Conservation (phyloP, 2,329 filamentous ascomycete genomes). For the Canariomyces notabilis region DNA sequence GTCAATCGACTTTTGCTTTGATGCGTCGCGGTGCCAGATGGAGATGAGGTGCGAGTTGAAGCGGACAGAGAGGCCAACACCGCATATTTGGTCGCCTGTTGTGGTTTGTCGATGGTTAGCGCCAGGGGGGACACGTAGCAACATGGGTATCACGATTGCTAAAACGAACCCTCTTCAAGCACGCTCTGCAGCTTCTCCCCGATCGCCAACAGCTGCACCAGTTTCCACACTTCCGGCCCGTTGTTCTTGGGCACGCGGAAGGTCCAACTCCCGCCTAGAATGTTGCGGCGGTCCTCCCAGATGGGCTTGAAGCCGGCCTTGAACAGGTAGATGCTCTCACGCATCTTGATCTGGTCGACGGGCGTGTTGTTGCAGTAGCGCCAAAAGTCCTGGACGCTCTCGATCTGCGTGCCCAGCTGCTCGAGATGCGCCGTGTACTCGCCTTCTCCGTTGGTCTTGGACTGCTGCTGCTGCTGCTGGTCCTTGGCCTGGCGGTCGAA, state of each 20-base stretch:
- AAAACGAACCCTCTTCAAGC: constrained; percentile 59
- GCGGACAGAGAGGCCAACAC: constrained; percentile 78
- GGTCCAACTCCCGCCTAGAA: constrained; percentile 83
- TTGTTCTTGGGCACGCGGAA: constrained; percentile 79
- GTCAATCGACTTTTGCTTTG: constrained; percentile 73
- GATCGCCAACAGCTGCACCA: constrained; percentile 74
- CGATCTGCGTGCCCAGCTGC: constrained; percentile 61
- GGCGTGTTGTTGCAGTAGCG: constrained; percentile 78
- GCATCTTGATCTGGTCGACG: constrained; percentile 68
- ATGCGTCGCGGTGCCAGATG: constrained; percentile 87
- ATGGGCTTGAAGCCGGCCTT: constrained; percentile 71
- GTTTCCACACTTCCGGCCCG: constrained; percentile 72
- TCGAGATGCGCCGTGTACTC: constrained; percentile 54
- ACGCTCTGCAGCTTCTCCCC: constrained; percentile 74
- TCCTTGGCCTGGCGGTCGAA: constrained; percentile 56
- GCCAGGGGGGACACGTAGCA: neutral
- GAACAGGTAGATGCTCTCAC: constrained; percentile 75
- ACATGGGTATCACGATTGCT: neutral
- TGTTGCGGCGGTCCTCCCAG: constrained; percentile 84
- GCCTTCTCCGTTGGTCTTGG: constrained; percentile 22
- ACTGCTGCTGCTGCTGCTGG: constrained; percentile 21
- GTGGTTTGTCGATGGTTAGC: neutral
- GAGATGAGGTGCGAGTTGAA: constrained; percentile 87
- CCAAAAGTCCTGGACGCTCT: constrained; percentile 82
- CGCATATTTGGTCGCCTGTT: constrained; percentile 79